Percentiles rank a stretch among this genome's conserved stretches.
phyloP scores from a whole-genome alignment of 2,329 filamentous ascomycete species.

The Ascochyta lentis region DNA sequence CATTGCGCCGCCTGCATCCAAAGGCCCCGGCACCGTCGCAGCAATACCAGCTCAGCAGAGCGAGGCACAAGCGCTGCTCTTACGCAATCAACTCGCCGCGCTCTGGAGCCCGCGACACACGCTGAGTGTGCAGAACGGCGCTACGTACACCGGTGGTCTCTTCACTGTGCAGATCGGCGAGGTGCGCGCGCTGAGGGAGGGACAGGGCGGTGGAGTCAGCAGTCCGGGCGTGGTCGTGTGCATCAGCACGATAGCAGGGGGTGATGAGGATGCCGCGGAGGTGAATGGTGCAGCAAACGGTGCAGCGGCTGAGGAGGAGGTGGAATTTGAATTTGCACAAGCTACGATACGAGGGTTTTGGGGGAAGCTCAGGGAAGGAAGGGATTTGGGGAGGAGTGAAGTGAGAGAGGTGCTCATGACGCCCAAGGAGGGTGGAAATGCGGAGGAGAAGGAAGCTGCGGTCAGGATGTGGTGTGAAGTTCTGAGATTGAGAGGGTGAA shows the following conservation, averaged over 20 bases:
- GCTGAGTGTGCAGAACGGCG: slow-evolving; percentile 29
- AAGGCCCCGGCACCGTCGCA: slow-evolving; percentile 20
- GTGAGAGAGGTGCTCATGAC: slow-evolving; percentile 38
- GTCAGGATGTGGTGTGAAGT: slow-evolving; percentile 46
- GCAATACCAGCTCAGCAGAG: slow-evolving; percentile 35
- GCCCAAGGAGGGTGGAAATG: neutral
- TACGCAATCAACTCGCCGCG: slow-evolving; percentile 31
- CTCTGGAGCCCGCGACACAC: slow-evolving; percentile 39
- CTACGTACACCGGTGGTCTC: slow-evolving; percentile 29
- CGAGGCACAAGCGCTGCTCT: slow-evolving; percentile 28
- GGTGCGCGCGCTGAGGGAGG: slow-evolving; percentile 30
- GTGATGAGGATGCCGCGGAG: slow-evolving; percentile 5
- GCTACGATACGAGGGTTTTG: slow-evolving; percentile 35
- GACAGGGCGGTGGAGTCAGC: slow-evolving; percentile 21
- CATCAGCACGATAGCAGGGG: slow-evolving; percentile 27
- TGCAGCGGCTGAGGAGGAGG: neutral
- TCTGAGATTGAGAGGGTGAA: slow-evolving; percentile 37
- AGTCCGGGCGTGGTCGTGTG: slow-evolving; percentile 42
- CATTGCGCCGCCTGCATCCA: slow-evolving; percentile 25
- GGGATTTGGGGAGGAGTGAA: slow-evolving; percentile 36
- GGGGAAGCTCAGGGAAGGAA: slow-evolving; percentile 28
- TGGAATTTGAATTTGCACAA: slow-evolving; percentile 35
- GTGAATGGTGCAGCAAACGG: neutral
- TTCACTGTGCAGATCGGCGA: slow-evolving; percentile 40
- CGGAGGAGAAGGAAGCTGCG: slow-evolving; percentile 26